Percentiles rank a stretch among this genome's conserved stretches.
phyloP scores from a whole-genome alignment of 2,329 filamentous ascomycete species.

The Trichoderma sp. region DNA sequence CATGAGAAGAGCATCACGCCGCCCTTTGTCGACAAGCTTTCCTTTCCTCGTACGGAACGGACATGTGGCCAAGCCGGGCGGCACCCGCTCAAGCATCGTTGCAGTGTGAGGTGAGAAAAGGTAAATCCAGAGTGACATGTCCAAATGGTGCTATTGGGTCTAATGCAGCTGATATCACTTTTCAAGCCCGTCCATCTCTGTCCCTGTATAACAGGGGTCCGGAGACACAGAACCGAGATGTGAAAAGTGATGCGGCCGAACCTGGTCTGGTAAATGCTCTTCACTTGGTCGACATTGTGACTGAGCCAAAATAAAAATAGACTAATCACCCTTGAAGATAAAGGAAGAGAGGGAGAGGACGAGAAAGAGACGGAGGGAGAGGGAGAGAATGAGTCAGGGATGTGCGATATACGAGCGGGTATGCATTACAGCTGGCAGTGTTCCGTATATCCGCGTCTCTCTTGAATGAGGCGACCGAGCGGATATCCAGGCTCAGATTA shows the following conservation, averaged over 20 bases:
- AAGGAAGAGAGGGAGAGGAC: neutral
- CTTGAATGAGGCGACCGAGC: neutral
- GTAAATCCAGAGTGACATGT: conserved; percentile 10
- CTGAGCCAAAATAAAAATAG: neutral
- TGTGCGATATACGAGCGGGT: neutral
- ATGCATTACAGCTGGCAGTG: neutral
- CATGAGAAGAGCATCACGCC: neutral
- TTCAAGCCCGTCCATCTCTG: neutral
- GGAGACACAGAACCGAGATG: neutral
- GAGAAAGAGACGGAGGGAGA: neutral
- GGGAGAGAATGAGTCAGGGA: neutral
- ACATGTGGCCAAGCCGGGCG: neutral
- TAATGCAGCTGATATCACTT: conserved; percentile 11
- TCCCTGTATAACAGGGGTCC: neutral
- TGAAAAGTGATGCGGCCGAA: neutral
- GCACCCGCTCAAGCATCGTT: neutral
- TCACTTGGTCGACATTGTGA: neutral
- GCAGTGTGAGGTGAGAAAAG: neutral
- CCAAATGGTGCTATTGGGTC: neutral
- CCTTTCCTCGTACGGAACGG: neutral
- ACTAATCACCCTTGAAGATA: neutral
- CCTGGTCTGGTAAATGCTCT: neutral
- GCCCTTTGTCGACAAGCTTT: neutral
- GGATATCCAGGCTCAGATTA: neutral
- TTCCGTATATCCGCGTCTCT: neutral